These are phyloP conservation scores for Cyanidium caldarium DNA, from an alignment of 23 red algal genomes.

Conservation along the genomic window DNA sequence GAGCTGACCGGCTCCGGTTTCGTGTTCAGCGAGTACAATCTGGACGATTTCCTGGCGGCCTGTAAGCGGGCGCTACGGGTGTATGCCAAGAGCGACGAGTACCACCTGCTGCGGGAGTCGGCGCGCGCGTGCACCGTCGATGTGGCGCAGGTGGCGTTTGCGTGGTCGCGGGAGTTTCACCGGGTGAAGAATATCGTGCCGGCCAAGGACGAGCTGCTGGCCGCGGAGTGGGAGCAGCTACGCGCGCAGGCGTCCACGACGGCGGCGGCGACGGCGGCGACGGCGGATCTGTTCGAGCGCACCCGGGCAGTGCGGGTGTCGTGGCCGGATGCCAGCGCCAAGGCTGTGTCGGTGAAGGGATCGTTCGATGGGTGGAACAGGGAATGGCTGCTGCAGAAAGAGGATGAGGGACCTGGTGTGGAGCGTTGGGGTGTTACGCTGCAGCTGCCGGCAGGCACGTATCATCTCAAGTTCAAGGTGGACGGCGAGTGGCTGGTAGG, in stretches of 20 bases:
- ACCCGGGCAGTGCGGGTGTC: slow-evolving; percentile 29
- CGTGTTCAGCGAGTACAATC: slow-evolving; percentile 68
- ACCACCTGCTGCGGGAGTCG: slow-evolving; percentile 43
- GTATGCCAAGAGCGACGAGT: slow-evolving; percentile 71
- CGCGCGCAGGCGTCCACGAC: slow-evolving; percentile 7
- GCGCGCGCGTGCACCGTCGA: slow-evolving; percentile 66
- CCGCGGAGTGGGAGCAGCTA: slow-evolving; percentile 18
- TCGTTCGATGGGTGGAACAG: slow-evolving; percentile 85
- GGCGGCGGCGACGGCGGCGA: background rate
- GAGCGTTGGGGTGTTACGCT: slow-evolving; percentile 19
- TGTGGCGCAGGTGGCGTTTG: slow-evolving; percentile 82
- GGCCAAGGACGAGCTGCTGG: slow-evolving; percentile 31
- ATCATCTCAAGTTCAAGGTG: slow-evolving; percentile 83
- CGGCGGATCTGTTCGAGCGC: too few species aligned
- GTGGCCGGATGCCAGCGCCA: slow-evolving; percentile 22
- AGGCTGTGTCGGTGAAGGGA: slow-evolving; percentile 64
- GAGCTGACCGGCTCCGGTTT: slow-evolving; percentile 74
- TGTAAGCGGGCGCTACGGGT: slow-evolving; percentile 80
- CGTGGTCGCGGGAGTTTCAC: slow-evolving; percentile 91
- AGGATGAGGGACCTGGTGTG: slow-evolving; percentile 7
- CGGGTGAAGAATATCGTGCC: slow-evolving; percentile 61
- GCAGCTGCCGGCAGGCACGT: slow-evolving; percentile 57
- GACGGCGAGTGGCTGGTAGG: slow-evolving; percentile 58
- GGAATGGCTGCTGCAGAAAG: slow-evolving; percentile 42
- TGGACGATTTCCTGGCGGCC: slow-evolving; percentile 66